Base-by-base conservation (phyloP, 2,329 filamentous ascomycete genomes). In the Xylaria hypoxylon region DNA sequence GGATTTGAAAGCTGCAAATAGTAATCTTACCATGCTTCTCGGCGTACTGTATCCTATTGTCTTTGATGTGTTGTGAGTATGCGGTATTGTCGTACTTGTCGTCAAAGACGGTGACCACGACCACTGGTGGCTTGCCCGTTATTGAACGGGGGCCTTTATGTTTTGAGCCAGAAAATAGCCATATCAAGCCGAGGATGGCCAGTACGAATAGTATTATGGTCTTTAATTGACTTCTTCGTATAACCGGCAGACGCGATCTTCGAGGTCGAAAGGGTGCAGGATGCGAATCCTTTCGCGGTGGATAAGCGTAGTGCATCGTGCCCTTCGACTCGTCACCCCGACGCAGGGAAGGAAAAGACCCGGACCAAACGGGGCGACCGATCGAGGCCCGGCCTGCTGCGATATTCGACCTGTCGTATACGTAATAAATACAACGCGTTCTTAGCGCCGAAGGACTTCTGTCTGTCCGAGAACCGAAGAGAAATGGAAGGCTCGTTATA, bases 231-330 rank as follows among this genome's bases (percentile, higher is more conserved):
- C 85, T 88, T 72, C 88, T 86, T 68, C 91, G 87, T 69, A 88
- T 75, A 67, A 83, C 74, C 53, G 87, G 78, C 69, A 86, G 78
- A 72, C 84, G 81, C 75, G 88, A 82, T 70, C 86, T 84, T 75
- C 89, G 85, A 53, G 87, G 84, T 70, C 85, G 85, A 80, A 92
- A 95, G 33, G 90, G 89, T 71, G 89, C 88, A 71, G 91, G 88
- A 76, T 91, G 89, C 71, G 92, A 95, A 76, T 87, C 89, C 82
- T 95, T 97, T 79, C 94, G 91, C 75, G 93, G 88, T 62, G 94
- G 94, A 74, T 96, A 90, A 70, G 94, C 93, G 84, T 95, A 94
- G 79, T 97, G 94, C 93, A 97, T 96, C 73, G 74, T 83, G 75
- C 51, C 44, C 24, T 24, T 52, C 13, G 47, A 53, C 56, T 60